Base-by-base conservation (phyloP, 129 eudicot genomes). In the Flaveria brownii region DNA sequence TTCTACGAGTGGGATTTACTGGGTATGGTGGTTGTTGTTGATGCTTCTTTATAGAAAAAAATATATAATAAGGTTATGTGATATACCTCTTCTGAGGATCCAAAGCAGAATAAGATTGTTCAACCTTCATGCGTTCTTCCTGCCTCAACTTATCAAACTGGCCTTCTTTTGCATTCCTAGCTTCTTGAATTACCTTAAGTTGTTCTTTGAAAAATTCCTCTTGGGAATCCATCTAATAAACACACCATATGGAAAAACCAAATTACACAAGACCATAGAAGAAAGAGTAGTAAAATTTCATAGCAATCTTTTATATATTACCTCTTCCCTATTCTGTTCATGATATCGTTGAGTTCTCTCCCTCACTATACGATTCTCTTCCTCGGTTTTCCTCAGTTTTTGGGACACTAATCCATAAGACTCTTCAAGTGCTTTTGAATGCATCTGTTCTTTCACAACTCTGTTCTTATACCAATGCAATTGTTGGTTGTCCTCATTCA, bases 401-500 rank as follows among this genome's bases (percentile, higher is more conserved):
- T 86, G 91, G 57, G 78, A 56, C 17, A 87, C 72, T 2, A 84
- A 2, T 4, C 77, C 84, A 11, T 65, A 68, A 2, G 97, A 84
- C 74, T 91, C 96, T 78, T 88, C 91, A 22, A 88, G 86, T 30
- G 87, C 87, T 80, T 89, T 91, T 6, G 86, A 70, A 75, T 76
- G 87, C 80, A 28, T 85, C 68, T 85, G 72, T 33, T 84, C 96
- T 65, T 85, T 87, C 1, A 59, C 84, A 63, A 75, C 86, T 74
- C 26, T 84, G 74, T 77, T 80, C 85, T 87, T 94, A 57, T 68
- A 81, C 78, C 75, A 86, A 14, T 64, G 51, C 42, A 94, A 73
- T 39, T 88, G 89, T 52, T 93, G 97, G 67, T 93, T 93, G 41
- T 93, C 97, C 62, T 90, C 98, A 7, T 79, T 79, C 97, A 93